Base-by-base conservation (phyloP, 768 basidiomycete genomes). In the Mycena capillaripes region DNA sequence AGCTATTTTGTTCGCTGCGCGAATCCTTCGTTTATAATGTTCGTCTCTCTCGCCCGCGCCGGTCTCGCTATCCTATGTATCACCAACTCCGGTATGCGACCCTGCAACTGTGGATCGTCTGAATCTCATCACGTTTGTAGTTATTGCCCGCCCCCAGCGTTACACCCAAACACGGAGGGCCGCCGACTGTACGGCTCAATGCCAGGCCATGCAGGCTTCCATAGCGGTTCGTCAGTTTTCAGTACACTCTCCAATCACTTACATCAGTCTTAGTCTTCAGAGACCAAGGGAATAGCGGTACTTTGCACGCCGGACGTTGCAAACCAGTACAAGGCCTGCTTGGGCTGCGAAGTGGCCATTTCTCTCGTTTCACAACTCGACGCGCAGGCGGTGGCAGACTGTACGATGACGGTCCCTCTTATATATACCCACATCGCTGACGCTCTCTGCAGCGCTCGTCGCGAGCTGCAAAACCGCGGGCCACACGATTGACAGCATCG, bases 321-420 rank as follows among this genome's bases (percentile, higher is more conserved):
- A 6, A 25, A 53, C 32, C n/a, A 52, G 25, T 64, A 64, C 62
- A 32, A 64, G 48, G 34, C 62, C 14, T 64, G 62, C 62, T 21
- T 64, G 1, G 50, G 48, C 19, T 64, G 62, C 25, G 25, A 53
- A 38, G 23, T 64, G 34, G 62, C 50, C 7, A 38, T n/a, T 4
- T 34, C 48, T 11, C 10, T 64, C 32, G 27, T 52, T 14, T 8
- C 48, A 9, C 48, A 64, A 16, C 30, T 29, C 5, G 34, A n/a
- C 8, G 62, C 48, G 9, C 62, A 64, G 23, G 62, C 34, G 19
- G 11, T 64, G 4, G 50, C 32, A 7, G 50, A 64, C 17, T 36
- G 62, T 64, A 25, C 30, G 62, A 4, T 60, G 44, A 5, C 12
- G 3, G 2, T n/a, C 16, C 7, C 40, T 16, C 27, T 32, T 27